phyloP scores from a whole-genome alignment of 148 eudicot species.

The Pouteria glomerata region DNA sequence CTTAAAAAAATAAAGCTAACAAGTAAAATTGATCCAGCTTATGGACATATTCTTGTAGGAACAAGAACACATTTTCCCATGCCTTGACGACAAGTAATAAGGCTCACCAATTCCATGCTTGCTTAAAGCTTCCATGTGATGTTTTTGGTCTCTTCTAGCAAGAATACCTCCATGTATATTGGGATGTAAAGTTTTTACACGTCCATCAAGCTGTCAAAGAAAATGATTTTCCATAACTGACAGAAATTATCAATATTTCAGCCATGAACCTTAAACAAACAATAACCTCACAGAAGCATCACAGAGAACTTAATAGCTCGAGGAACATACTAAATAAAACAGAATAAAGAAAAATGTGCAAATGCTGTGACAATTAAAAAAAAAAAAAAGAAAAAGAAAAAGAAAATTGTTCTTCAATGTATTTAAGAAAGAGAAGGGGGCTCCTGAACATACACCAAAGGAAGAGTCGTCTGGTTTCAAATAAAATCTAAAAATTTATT shows the following conservation, averaged over 20 bases:
- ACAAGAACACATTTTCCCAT: not conserved
- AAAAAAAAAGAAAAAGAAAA: not conserved
- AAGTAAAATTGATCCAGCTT: not conserved
- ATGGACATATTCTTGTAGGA: no score
- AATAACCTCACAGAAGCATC: not conserved
- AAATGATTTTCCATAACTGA: not conserved
- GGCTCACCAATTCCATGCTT: conserved; percentile 77
- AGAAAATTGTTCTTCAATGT: not conserved
- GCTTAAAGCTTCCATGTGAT: conserved; percentile 89
- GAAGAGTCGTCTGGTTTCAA: no score
- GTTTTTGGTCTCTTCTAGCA: conserved; percentile 86
- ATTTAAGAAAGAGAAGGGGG: not conserved
- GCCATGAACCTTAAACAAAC: not conserved
- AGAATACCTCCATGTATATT: conserved; percentile 91
- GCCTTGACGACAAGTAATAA: not conserved
- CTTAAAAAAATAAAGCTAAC: not conserved
- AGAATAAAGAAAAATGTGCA: not conserved
- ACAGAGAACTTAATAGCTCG: not conserved
- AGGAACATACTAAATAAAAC: not conserved
- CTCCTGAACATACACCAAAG: not conserved
- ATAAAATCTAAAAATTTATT: no score
- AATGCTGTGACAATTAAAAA: not conserved
- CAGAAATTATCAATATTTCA: not conserved
- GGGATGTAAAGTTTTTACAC: conserved; percentile 98
- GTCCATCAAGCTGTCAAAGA: conserved; percentile 89